Evolutionary conservation across 176 grass and related monocot species (phyloP).

Genomic region (Carex littledalei): DNA sequence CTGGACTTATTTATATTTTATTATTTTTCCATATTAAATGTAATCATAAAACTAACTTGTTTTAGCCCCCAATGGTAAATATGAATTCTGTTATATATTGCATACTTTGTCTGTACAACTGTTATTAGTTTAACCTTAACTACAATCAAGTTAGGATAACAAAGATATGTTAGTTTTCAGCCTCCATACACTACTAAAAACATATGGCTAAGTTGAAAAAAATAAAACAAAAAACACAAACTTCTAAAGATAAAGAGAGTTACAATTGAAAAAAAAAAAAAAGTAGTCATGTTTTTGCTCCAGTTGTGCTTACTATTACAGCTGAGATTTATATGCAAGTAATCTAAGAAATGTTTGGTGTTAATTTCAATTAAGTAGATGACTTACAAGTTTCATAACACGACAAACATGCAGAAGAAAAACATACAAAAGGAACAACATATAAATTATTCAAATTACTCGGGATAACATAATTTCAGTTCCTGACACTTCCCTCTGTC

Average conservation of each 20-base stretch:
- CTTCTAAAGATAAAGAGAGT: neutral
- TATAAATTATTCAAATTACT: neutral
- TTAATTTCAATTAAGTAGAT: neutral
- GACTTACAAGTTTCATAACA: neutral
- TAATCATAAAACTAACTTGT: neutral
- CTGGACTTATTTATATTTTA: neutral
- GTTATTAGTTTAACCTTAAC: neutral
- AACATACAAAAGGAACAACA: neutral
- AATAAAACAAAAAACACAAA: neutral
- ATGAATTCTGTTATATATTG: neutral
- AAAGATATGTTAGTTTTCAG: neutral
- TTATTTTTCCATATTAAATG: neutral
- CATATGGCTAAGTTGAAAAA: neutral
- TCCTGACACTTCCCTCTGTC: neutral
- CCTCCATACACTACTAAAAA: neutral
- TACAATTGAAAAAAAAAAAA: too few relatives aligned
- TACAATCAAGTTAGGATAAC: neutral
- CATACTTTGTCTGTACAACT: neutral
- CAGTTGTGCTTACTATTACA: neutral
- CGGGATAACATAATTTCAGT: conserved; percentile 2
- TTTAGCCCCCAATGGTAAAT: neutral
- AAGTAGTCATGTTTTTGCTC: neutral
- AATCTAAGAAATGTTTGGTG: neutral
- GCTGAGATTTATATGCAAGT: neutral
- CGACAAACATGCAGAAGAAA: neutral